A percentile compares a stretch with the other conserved stretches of the same genome.
These are phyloP conservation scores for Cadophora sp. DNA, from an alignment of 2,329 filamentous ascomycete genomes.

Conservation along the genomic window DNA sequence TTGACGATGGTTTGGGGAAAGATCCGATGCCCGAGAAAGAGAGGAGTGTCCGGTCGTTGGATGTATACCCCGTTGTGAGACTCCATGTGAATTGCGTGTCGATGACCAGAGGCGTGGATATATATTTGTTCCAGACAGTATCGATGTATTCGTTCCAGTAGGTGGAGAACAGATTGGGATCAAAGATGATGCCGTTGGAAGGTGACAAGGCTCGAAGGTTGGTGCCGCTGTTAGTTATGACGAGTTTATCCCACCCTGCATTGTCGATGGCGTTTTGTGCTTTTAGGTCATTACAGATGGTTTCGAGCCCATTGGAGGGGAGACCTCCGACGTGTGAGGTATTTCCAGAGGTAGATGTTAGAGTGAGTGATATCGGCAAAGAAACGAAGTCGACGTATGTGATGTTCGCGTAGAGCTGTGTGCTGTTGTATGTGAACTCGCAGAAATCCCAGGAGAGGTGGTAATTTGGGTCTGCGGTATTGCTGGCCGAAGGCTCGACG, in stretches of 20 bases:
- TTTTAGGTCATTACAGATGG: conserved; percentile 59
- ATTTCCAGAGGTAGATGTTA: conserved; percentile 51
- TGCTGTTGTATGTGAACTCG: conserved; percentile 70
- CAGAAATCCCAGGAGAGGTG: conserved; percentile 69
- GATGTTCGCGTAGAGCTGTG: conserved; percentile 71
- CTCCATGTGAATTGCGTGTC: conserved; percentile 68
- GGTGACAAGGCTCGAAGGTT: conserved; percentile 53
- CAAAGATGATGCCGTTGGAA: conserved; percentile 47
- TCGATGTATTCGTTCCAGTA: conserved; percentile 55
- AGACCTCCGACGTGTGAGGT: conserved; percentile 63
- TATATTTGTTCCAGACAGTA: conserved; percentile 51
- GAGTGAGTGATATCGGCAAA: conserved; percentile 63
- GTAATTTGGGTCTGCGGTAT: conserved; percentile 68
- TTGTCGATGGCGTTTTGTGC: conserved; percentile 53
- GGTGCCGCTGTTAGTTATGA: conserved; percentile 45
- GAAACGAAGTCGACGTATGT: conserved; percentile 78
- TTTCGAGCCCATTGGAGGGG: conserved; percentile 58
- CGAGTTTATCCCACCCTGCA: conserved; percentile 65
- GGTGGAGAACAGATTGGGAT: conserved; percentile 50
- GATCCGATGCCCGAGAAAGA: conserved; percentile 51
- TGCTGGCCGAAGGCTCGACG: conserved; percentile 77
- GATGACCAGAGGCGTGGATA: conserved; percentile 55
- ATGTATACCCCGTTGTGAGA: conserved; percentile 56
- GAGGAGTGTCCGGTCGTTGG: conserved; percentile 33
- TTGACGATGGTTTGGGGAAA: conserved; percentile 63